These are phyloP conservation scores for Entomortierella chlamydospora DNA, from an alignment of 192 early-diverging fungal species.

Conservation along the genomic window DNA sequence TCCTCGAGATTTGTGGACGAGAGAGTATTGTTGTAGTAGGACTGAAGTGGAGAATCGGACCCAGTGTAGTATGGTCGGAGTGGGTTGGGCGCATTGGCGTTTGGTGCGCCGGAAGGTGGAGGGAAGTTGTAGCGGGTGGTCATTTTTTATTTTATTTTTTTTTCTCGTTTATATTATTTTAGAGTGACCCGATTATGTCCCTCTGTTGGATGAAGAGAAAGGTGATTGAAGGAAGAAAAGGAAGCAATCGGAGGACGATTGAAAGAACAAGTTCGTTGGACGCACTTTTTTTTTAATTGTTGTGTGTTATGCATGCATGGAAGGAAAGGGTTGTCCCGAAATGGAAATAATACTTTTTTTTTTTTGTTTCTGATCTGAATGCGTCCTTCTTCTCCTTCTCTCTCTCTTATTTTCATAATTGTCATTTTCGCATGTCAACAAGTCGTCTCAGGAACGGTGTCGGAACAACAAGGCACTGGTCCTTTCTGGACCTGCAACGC, in stretches of 20 bases:
- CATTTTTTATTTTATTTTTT: constrained; percentile 5
- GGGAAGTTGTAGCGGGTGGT: constrained; percentile 46
- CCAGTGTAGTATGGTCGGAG: constrained; percentile 46
- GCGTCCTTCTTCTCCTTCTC: background rate
- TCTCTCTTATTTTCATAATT: background rate
- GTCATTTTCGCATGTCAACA: background rate
- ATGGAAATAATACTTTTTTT: constrained; percentile 8
- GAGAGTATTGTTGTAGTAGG: constrained; percentile 51
- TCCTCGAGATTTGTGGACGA: constrained; percentile 38
- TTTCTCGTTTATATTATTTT: background rate
- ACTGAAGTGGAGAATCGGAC: constrained; percentile 47
- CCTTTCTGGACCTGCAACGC: background rate
- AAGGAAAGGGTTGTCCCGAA: background rate
- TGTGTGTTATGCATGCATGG: background rate
- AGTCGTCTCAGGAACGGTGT: background rate
- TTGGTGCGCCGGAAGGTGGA: constrained; percentile 41
- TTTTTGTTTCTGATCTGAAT: background rate
- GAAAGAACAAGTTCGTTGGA: too few species aligned
- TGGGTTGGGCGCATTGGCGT: constrained; percentile 38
- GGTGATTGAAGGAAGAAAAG: background rate
- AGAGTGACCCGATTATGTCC: too few species aligned
- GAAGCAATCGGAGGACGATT: background rate
- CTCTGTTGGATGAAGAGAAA: background rate
- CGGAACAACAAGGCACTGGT: constrained; percentile 2
- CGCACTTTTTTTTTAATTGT: background rate